These are phyloP conservation scores for Reutealis trisperma DNA, from an alignment of 345 rosid species.

Conservation along the genomic window DNA sequence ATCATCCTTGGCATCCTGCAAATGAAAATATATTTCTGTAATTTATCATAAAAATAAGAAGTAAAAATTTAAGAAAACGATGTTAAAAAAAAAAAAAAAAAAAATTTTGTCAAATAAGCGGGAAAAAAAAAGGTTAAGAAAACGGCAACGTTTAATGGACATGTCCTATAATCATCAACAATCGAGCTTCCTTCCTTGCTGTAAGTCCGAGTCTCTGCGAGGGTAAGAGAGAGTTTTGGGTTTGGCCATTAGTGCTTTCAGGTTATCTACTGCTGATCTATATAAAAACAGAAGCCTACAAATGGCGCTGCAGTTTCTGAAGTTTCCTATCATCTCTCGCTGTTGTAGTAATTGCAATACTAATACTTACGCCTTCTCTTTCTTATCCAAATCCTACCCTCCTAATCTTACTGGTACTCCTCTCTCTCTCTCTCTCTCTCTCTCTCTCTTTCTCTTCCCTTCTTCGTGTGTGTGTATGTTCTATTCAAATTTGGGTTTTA, in stretches of 20 bases:
- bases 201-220: neutral
- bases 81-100: too few relatives aligned
- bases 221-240: neutral
- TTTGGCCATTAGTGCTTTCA: neutral
- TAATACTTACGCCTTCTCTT: constrained; percentile 24
- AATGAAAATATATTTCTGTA: neutral
- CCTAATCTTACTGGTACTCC: constrained; percentile 39
- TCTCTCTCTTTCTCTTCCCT: too few relatives aligned
- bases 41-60: neutral
- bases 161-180: too few relatives aligned
- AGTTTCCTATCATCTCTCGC: constrained; percentile 41
- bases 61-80: too few relatives aligned
- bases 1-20: too few relatives aligned
- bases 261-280: neutral
- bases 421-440: too few relatives aligned
- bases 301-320: constrained; percentile 51
- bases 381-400: constrained; percentile 38
- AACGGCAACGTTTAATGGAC: too few relatives aligned
- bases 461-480: too few relatives aligned
- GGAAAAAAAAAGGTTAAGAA: too few relatives aligned
- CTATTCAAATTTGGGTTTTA: neutral
- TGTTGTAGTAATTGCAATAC: constrained; percentile 11
- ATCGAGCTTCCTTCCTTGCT: too few relatives aligned
- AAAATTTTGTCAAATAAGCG: too few relatives aligned
- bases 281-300: neutral